Evolutionary conservation across 1,284 basidiomycete genomes (phyloP).

Genomic region (Pseudozyma hubeiensis): DNA sequence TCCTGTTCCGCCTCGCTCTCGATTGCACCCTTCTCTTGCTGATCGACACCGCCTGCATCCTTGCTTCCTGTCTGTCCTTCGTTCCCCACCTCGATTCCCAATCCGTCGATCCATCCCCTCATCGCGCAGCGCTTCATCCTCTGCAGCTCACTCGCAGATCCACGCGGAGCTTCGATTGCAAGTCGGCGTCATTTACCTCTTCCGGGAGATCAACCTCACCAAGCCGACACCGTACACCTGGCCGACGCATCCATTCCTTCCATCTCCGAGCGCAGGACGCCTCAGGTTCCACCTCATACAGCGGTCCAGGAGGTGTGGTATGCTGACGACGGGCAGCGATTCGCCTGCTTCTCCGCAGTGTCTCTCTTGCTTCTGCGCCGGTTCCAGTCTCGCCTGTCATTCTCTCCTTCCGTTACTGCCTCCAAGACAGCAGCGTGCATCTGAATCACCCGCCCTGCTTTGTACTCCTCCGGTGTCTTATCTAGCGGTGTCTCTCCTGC

Average conservation of each 20-base stretch:
- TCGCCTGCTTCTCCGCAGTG: slow-evolving; percentile 24
- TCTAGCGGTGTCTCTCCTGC: slow-evolving; percentile 51
- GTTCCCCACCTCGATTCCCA: slow-evolving; percentile 7
- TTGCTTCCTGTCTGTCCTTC: neutral
- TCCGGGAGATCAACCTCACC: slow-evolving; percentile 9
- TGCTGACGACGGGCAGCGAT: slow-evolving; percentile 28
- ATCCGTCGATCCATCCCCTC: slow-evolving; percentile 21
- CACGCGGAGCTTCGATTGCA: slow-evolving; percentile 14
- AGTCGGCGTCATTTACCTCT: slow-evolving; percentile 39
- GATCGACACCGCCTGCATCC: slow-evolving; percentile 2
- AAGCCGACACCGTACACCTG: neutral
- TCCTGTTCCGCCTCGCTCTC: neutral
- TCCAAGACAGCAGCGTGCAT: slow-evolving; percentile 15
- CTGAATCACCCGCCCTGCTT: slow-evolving; percentile 32
- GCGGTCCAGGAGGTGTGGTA: slow-evolving; percentile 30
- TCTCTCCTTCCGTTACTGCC: slow-evolving; percentile 10
- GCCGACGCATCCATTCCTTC: too few relatives aligned
- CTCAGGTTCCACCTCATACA: slow-evolving; percentile 32
- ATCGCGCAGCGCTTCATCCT: neutral
- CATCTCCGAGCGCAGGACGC: slow-evolving; percentile 5
- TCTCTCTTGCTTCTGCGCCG: slow-evolving; percentile 29
- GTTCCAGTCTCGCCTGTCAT: slow-evolving; percentile 5
- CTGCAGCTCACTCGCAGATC: neutral
- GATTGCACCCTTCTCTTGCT: neutral
- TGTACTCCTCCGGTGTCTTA: slow-evolving; percentile 45